Conservation (phyloP, 768 basidiomycete genomes). For the Kwoniella mangroviensis region DNA sequence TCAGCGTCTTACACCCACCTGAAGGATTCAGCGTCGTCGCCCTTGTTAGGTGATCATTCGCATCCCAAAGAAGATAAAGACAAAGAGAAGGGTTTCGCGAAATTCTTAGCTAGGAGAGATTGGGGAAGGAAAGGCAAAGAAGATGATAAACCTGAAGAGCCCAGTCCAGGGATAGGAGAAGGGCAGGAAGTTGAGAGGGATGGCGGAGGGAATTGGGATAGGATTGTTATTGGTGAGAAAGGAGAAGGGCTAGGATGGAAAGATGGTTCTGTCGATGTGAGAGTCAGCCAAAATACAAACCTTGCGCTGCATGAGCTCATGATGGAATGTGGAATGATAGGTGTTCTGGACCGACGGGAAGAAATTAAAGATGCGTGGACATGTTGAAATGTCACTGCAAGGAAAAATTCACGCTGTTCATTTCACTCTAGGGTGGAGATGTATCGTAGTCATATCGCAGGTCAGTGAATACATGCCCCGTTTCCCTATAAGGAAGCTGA, state of each 20-base stretch:
- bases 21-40: constrained; percentile 3
- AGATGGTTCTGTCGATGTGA: constrained; percentile 37
- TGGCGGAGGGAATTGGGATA: constrained; percentile 38
- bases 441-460: constrained; percentile 2
- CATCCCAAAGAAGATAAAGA: constrained; percentile 6
- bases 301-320: no score
- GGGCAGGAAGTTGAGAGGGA: constrained; percentile 44
- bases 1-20: constrained; percentile 20
- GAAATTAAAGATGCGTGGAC: constrained; percentile 28
- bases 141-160: constrained; percentile 20
- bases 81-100: constrained; percentile 40
- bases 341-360: constrained; percentile 30
- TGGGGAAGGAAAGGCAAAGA: constrained; percentile 21
- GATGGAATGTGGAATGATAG: constrained; percentile 3
- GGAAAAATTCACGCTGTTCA: neutral
- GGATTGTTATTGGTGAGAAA: constrained; percentile 13
- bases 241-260: constrained; percentile 36
- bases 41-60: constrained; percentile 1
- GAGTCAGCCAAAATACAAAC: constrained; percentile 12
- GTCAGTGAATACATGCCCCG: constrained; percentile 13
- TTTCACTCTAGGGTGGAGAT: constrained; percentile 12
- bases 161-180: constrained; percentile 33
- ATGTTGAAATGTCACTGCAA: constrained; percentile 1
- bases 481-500: neutral
- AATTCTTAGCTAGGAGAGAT: constrained; percentile 39